Conservation (phyloP, 805 yeast genomes). For the Candida silvicultrix region DNA sequence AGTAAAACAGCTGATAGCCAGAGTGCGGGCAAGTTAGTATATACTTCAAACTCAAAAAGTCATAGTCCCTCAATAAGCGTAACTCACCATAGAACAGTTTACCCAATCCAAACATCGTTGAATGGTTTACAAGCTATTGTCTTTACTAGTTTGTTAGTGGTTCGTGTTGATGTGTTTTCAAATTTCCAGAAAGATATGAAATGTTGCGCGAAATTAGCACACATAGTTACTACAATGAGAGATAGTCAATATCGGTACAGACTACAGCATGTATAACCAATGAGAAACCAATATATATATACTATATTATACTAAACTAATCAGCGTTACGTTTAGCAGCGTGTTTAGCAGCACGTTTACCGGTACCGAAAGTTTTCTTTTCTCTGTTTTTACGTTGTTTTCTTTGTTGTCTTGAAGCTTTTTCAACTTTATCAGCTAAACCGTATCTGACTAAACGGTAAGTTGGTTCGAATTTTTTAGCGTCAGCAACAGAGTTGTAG, state of each 20-base stretch:
- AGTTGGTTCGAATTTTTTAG: conserved; percentile 97
- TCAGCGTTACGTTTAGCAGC: conserved; percentile 88
- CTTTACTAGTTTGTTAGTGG: background rate
- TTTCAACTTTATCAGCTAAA: conserved; percentile 91
- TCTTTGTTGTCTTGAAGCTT: conserved; percentile 99
- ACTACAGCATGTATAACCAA: too few relatives aligned
- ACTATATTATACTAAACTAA: conserved; percentile 31
- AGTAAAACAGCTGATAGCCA: conserved; percentile 37
- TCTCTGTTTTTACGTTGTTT: conserved; percentile 99
- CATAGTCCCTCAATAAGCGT: background rate
- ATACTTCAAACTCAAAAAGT: background rate
- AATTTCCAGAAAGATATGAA: too few relatives aligned
- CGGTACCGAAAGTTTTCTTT: conserved; percentile 98
- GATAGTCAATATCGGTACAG: too few relatives aligned
- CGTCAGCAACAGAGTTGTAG: conserved; percentile 96
- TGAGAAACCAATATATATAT: too few relatives aligned
- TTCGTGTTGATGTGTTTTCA: background rate
- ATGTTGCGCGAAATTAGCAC: too few relatives aligned
- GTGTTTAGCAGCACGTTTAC: conserved; percentile 87
- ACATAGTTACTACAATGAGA: too few relatives aligned
- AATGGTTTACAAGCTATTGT: background rate
- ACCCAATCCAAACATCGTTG: conserved; percentile 50
- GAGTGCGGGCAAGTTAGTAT: conserved; percentile 2
- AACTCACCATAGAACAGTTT: conserved; percentile 42
- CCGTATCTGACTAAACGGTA: conserved; percentile 99